A percentile compares a stretch with the other conserved stretches of the same genome.
These are phyloP conservation scores for Vitis amurensis DNA, from an alignment of 164 flowering plant species.

Conservation along the genomic window DNA sequence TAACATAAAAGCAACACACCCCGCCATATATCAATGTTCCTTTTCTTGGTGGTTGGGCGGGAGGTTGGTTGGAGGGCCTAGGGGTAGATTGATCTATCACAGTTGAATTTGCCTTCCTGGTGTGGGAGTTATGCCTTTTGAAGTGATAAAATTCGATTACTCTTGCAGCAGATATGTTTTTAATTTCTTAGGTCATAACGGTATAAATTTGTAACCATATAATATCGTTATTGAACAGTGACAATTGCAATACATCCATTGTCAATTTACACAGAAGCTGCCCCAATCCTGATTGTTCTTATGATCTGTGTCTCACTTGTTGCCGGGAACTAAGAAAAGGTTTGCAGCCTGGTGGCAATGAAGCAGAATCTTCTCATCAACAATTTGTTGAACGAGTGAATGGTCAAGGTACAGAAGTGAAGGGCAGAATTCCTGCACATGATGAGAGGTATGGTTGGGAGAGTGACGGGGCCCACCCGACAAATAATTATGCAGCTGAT, in stretches of 20 bases:
- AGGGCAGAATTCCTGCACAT: constrained; percentile 5
- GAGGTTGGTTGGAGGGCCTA: no score
- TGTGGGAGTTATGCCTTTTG: no score
- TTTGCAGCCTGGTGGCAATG: constrained; percentile 36
- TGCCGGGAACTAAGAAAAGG: constrained; percentile 65
- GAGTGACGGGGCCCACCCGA: constrained; percentile 12
- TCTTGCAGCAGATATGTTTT: neutral
- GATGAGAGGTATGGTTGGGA: constrained; percentile 24
- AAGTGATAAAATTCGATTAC: no score
- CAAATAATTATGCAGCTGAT: constrained; percentile 7
- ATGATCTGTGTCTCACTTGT: constrained; percentile 78
- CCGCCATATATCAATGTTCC: no score
- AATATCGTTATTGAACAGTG: constrained; percentile 38
- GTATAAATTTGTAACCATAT: constrained; percentile 6
- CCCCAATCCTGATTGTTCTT: constrained; percentile 60
- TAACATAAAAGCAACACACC: no score
- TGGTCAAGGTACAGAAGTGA: constrained; percentile 18
- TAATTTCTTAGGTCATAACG: neutral
- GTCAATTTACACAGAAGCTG: constrained; percentile 78
- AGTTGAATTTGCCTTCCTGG: no score
- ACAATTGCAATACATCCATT: constrained; percentile 77
- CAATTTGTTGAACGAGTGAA: constrained; percentile 19
- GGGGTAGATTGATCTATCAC: no score
- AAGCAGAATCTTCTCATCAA: constrained; percentile 26
- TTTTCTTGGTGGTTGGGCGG: no score